These are phyloP conservation scores for Aechmea fasciata DNA, from an alignment of 176 grass and related monocot species.

Conservation along the genomic window DNA sequence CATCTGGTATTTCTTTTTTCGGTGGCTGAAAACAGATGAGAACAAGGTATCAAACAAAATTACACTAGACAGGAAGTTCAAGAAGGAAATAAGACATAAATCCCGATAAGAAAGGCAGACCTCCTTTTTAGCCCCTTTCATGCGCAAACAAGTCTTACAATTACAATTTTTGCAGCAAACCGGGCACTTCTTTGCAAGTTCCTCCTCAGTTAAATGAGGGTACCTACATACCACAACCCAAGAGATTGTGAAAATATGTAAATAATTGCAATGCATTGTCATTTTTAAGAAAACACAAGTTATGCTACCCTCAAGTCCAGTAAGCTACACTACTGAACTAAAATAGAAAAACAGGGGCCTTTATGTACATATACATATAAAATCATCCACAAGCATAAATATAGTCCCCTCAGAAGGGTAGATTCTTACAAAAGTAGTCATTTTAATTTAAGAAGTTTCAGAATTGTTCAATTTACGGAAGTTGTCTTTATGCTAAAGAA, in stretches of 20 bases:
- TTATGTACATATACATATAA: no score
- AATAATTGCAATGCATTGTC: not conserved
- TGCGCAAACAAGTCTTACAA: slow-evolving; percentile 58
- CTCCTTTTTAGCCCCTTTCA: slow-evolving; percentile 33
- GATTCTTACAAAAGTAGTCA: no score
- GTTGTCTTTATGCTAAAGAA: no score
- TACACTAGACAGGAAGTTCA: not conserved
- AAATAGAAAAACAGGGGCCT: not conserved
- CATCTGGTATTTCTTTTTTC: slow-evolving; percentile 36
- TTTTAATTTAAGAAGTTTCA: no score
- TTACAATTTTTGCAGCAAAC: slow-evolving; percentile 63
- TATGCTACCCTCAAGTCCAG: not conserved
- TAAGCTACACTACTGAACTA: not conserved
- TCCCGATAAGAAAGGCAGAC: slow-evolving; percentile 5
- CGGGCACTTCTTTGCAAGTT: slow-evolving; percentile 42
- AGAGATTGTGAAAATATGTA: not conserved
- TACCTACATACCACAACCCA: slow-evolving; percentile 48
- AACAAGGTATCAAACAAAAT: slow-evolving; percentile 5
- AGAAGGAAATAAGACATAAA: not conserved
- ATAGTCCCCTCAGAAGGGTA: no score
- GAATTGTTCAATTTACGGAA: no score
- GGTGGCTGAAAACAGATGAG: slow-evolving; percentile 30
- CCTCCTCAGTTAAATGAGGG: slow-evolving; percentile 42
- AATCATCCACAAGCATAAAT: no score
- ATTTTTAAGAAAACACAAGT: not conserved